Evolutionary conservation across 179 eudicot species (phyloP), one percentile per base, ranked within the genome.

Genomic region (Beta macrorhiza): DNA sequence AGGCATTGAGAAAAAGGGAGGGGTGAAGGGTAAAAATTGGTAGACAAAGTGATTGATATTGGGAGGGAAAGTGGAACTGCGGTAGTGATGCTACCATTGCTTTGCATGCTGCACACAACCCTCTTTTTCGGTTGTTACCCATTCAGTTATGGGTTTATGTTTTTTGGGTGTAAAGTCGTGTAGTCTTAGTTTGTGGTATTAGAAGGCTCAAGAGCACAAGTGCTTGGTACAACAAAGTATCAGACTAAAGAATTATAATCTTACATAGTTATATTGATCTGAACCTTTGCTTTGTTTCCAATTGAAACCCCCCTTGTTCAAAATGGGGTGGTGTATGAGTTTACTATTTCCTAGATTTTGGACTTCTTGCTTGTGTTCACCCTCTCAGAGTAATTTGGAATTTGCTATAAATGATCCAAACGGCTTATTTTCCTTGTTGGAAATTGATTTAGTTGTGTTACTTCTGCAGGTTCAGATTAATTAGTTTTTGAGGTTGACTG

Each of bases 381-480:
- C 69, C 52, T 53, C 53, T 7, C n/a, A 45, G 22, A 76, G 69
- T 51, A 64, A 61, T 17, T 32, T 67, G 70, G 49, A 25, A 56
- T 42, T 67, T 29, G 29, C n/a, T 52, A 51, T 20, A 5, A 57
- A 76, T 11, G 20, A 51, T 8, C 17, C 45, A 13, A 4, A 62
- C 1, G 5, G 19, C 37, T 29, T 47, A 12, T 32, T 44, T 62
- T 78, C 20, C 37, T 52, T 47, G 37, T 45, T 42, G 59, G 67
- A 63, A 12, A 62, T 47, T 84, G 65, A 52, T 58, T 70, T n/a
- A 19, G 44, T 32, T 81, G 51, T 58, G 17, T 52, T 55, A 61
- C 7, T 63, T 71, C 57, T 73, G 68, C 57, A 11, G 56, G 15
- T 7, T 78, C 55, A 78, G 3, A 47, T 42, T 29, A 20, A 25